Evolutionary conservation across 148 eudicot genomes (phyloP).

Genomic region (Silene latifolia): DNA sequence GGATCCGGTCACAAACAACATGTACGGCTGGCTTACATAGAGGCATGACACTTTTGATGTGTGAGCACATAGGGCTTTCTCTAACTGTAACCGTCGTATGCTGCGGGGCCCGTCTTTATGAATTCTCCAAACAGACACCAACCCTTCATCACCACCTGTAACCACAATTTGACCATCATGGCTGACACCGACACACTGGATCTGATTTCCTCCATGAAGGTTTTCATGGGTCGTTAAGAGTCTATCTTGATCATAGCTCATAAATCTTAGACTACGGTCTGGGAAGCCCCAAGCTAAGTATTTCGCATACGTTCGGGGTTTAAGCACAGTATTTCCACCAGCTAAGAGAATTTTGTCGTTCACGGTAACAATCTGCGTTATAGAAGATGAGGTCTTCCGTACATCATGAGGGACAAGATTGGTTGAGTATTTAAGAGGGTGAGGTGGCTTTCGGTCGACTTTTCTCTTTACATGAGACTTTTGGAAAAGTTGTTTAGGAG

Average conservation of each 20-base stretch:
- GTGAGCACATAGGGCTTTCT: slow-evolving; percentile 76
- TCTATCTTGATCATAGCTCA: slow-evolving; percentile 78
- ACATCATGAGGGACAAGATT: slow-evolving; percentile 64
- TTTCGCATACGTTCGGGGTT: slow-evolving; percentile 77
- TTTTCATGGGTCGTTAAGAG: slow-evolving; percentile 90
- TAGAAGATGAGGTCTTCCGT: slow-evolving; percentile 65
- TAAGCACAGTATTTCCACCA: slow-evolving; percentile 59
- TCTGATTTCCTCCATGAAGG: slow-evolving; percentile 85
- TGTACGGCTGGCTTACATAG: slow-evolving; percentile 85
- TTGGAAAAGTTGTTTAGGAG: slow-evolving; percentile 87
- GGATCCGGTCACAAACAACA: slow-evolving; percentile 90
- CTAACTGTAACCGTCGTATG: slow-evolving; percentile 52
- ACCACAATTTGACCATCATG: slow-evolving; percentile 83
- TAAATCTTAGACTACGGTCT: slow-evolving; percentile 84
- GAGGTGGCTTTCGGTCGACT: slow-evolving; percentile 57
- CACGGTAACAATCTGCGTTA: slow-evolving; percentile 62
- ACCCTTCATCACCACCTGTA: slow-evolving; percentile 87
- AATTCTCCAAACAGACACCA: slow-evolving; percentile 86
- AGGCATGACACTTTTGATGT: slow-evolving; percentile 74
- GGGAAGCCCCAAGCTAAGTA: slow-evolving; percentile 97
- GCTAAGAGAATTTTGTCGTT: slow-evolving; percentile 75
- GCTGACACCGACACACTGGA: slow-evolving; percentile 81
- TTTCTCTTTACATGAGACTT: slow-evolving; percentile 85
- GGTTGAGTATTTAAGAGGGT: slow-evolving; percentile 66
- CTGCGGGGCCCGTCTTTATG: slow-evolving; percentile 53